A percentile compares a stretch with the other conserved stretches of the same genome.
Evolutionary conservation across 73 alveolate genomes (phyloP).

Genomic region (Paraurostyla sp.): DNA sequence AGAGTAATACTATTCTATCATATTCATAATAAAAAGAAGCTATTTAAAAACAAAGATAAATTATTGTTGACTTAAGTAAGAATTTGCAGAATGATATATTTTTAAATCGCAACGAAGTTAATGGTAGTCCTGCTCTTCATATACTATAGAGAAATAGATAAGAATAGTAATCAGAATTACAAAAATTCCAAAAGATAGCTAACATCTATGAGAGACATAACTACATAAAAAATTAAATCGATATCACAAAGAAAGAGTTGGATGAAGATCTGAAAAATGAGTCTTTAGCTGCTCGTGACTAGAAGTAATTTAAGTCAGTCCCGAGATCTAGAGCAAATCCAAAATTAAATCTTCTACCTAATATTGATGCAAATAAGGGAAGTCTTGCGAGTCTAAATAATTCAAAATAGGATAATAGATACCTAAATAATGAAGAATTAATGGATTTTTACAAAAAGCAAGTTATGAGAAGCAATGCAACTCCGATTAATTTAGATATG

Average conservation of each 20-base stretch:
- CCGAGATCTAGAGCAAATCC: not conserved
- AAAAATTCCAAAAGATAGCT: conserved; percentile 32
- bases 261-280: conserved; percentile 27
- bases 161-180: not conserved
- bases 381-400: not conserved
- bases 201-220: conserved; percentile 50
- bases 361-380: not conserved
- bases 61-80: conserved; percentile 35
- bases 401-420: not conserved
- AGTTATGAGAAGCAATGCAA: conserved; percentile 33
- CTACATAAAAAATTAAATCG: conserved; percentile 39
- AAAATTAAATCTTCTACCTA: not conserved
- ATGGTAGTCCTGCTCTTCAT: conserved; percentile 5
- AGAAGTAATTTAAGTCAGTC: not conserved
- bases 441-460: conserved; percentile 49
- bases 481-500: not conserved
- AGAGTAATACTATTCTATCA: too few relatives aligned
- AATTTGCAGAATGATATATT: conserved; percentile 25
- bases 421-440: conserved; percentile 2
- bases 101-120: not conserved
- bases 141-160: conserved; percentile 15
- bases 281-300: not conserved
- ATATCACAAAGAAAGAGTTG: conserved; percentile 13
- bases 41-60: not conserved
- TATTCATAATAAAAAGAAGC: not conserved